A percentile compares a stretch with the other conserved stretches of the same genome.
Evolutionary conservation across 495 filamentous ascomycete species (phyloP).

Genomic region (Penicillium diatomitis): DNA sequence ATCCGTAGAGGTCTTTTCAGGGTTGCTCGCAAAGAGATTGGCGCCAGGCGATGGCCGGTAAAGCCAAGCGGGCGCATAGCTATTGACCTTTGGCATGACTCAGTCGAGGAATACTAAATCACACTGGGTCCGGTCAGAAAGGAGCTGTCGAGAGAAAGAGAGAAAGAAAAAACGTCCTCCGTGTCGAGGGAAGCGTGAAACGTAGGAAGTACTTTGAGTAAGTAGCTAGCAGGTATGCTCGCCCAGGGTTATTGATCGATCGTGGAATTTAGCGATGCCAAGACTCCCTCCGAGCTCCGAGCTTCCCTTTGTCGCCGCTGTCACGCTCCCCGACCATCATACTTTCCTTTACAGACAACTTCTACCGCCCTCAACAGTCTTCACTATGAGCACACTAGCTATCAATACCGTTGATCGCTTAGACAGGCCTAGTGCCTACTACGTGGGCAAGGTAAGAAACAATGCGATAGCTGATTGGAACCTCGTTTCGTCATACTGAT

Average conservation of each 20-base stretch:
- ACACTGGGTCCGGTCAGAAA: too few relatives aligned
- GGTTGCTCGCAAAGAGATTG: slow-evolving; percentile 51
- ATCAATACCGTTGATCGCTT: slow-evolving; percentile 71
- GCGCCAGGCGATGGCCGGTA: slow-evolving; percentile 63
- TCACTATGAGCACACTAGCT: slow-evolving; percentile 13
- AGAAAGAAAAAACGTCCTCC: slow-evolving; percentile 1
- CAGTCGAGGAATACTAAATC: background rate
- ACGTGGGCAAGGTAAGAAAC: slow-evolving; percentile 56
- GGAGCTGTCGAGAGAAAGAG: background rate
- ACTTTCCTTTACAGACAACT: too few relatives aligned
- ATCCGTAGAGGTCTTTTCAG: slow-evolving; percentile 23
- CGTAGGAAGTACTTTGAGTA: background rate
- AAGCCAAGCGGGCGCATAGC: slow-evolving; percentile 77
- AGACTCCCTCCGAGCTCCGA: slow-evolving; percentile 19
- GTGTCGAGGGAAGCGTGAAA: background rate
- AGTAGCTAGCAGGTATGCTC: background rate
- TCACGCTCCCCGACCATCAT: too few relatives aligned
- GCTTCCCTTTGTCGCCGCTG: slow-evolving; percentile 15
- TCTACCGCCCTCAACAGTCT: background rate
- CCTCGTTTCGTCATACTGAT: background rate
- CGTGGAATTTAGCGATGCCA: slow-evolving; percentile 19
- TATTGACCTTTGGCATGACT: slow-evolving; percentile 68
- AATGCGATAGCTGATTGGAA: background rate
- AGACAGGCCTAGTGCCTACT: slow-evolving; percentile 85
- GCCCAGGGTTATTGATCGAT: slow-evolving; percentile 12